phyloP scores from a whole-genome alignment of 306 rosid genomes.

The Morella rubra region DNA sequence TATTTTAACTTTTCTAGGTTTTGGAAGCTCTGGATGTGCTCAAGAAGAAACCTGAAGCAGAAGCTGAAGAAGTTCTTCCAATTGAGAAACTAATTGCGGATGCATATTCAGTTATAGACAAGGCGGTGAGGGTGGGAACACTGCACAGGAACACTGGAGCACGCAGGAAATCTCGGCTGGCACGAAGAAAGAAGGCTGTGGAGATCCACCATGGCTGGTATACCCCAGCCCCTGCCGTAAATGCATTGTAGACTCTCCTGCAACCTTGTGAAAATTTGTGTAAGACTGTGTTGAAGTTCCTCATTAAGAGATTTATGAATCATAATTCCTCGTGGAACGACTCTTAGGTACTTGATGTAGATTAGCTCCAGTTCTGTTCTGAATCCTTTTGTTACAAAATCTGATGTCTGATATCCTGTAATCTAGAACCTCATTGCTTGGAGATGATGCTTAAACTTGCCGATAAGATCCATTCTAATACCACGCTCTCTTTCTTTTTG shows the following conservation, averaged over 20 bases:
- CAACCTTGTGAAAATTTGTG: background rate
- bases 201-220: constrained; percentile 99
- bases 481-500: background rate
- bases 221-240: constrained; percentile 47
- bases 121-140: constrained; percentile 89
- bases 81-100: constrained; percentile 91
- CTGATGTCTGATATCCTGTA: background rate
- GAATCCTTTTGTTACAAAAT: background rate
- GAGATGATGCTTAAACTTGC: too few relatives aligned
- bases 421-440: background rate
- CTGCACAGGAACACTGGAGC: constrained; percentile 92
- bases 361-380: background rate
- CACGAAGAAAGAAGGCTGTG: constrained; percentile 85
- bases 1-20: constrained; percentile 52
- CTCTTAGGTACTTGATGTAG: background rate
- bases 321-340: background rate
- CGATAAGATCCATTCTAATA: background rate
- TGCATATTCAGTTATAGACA: constrained; percentile 88
- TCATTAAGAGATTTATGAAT: background rate
- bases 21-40: constrained; percentile 79
- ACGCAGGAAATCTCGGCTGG: constrained; percentile 83
- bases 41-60: constrained; percentile 75
- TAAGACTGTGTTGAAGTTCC: background rate
- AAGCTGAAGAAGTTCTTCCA: constrained; percentile 64
- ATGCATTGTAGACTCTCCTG: constrained; percentile 40